Conservation (phyloP, 1,284 basidiomycete species). For the Tremellales sp. region DNA sequence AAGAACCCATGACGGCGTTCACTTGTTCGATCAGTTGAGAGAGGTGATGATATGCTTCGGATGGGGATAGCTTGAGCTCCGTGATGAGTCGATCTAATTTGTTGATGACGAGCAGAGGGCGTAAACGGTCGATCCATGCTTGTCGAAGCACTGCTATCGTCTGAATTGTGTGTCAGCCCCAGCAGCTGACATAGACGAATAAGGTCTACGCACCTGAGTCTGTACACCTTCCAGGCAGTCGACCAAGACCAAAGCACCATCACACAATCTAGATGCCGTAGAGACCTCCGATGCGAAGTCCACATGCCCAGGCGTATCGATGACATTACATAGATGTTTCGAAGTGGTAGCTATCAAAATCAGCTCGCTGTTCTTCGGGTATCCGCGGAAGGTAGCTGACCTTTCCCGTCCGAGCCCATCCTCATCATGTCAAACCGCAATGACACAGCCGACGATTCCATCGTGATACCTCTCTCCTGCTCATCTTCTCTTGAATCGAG, state of each 20-base stretch:
- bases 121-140: constrained; percentile 85
- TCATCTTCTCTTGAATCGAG: constrained; percentile 96
- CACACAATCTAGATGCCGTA: constrained; percentile 86
- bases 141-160: constrained; percentile 93
- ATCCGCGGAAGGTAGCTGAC: constrained; percentile 11
- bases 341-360: constrained; percentile 21
- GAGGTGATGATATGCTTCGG: constrained; percentile 93
- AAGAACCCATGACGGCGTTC: constrained; percentile 95
- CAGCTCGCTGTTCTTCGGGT: neutral
- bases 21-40: constrained; percentile 92
- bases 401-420: constrained; percentile 45
- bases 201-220: constrained; percentile 68
- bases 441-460: constrained; percentile 93
- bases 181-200: neutral
- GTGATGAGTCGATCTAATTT: constrained; percentile 94
- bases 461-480: constrained; percentile 96
- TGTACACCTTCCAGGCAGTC: constrained; percentile 98
- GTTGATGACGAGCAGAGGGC: constrained; percentile 93
- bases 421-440: constrained; percentile 71
- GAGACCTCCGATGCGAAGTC: constrained; percentile 98
- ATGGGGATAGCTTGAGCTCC: constrained; percentile 85
- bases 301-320: constrained; percentile 98
- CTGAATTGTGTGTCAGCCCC: constrained; percentile 48
- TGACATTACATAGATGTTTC: constrained; percentile 65
- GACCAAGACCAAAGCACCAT: constrained; percentile 93